These are phyloP conservation scores for Lipomyces orientalis DNA, from an alignment of 805 yeast genomes.

Conservation along the genomic window DNA sequence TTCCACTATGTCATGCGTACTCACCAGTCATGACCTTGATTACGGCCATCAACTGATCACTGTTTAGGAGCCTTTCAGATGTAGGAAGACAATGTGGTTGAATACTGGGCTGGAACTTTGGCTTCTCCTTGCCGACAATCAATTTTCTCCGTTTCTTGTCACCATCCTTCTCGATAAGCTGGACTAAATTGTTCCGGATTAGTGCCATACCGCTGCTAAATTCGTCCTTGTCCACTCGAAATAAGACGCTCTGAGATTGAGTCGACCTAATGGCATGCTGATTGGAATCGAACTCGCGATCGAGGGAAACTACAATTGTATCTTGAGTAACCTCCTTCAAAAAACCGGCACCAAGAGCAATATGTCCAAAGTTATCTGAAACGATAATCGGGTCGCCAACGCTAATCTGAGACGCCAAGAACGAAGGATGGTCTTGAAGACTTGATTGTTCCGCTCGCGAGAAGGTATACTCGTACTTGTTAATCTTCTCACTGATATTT, in stretches of 20 bases:
- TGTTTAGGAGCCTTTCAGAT: slow-evolving; percentile 54
- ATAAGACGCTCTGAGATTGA: slow-evolving; percentile 42
- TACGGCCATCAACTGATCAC: slow-evolving; percentile 75
- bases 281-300: slow-evolving; percentile 53
- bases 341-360: slow-evolving; percentile 70
- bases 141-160: slow-evolving; percentile 54
- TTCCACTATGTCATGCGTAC: not conserved
- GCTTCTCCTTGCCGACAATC: slow-evolving; percentile 61
- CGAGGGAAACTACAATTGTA: slow-evolving; percentile 56
- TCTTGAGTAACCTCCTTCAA: slow-evolving; percentile 54
- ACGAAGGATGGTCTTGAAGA: slow-evolving; percentile 21
- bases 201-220: slow-evolving; percentile 73
- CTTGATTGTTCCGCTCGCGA: slow-evolving; percentile 16
- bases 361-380: slow-evolving; percentile 82
- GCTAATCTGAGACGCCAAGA: slow-evolving; percentile 55
- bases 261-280: not conserved
- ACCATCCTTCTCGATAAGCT: slow-evolving; percentile 61
- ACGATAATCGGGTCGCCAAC: slow-evolving; percentile 69
- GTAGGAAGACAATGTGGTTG: not conserved
- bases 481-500: slow-evolving; percentile 8
- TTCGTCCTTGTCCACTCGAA: slow-evolving; percentile 81
- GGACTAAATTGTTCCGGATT: slow-evolving; percentile 76
- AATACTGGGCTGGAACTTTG: slow-evolving; percentile 47
- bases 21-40: slow-evolving; percentile 64
- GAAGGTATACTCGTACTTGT: slow-evolving; percentile 18